Conservation (phyloP, 805 yeast genomes). For the Cyberlindnera suaveolens region DNA sequence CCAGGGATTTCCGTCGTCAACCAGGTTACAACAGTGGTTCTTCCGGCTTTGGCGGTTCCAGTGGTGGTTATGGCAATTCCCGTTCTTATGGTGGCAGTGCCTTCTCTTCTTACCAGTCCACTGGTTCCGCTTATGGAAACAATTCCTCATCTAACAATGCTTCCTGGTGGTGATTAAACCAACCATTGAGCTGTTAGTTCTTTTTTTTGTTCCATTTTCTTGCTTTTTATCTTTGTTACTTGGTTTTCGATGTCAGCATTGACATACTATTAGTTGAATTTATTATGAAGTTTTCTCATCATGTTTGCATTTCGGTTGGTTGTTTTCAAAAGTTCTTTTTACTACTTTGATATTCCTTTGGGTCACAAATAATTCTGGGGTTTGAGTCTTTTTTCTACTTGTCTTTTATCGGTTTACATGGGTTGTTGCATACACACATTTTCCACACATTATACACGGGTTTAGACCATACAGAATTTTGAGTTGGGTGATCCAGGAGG, state of each 20-base stretch:
- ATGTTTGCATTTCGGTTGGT: constrained; percentile 2
- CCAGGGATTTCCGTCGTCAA: constrained; percentile 47
- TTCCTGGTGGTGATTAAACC: constrained; percentile 5
- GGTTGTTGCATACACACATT: not conserved
- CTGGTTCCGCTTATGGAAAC: constrained; percentile 13
- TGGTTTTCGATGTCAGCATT: constrained; percentile 1
- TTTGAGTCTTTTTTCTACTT: not conserved
- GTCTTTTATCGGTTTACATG: not conserved
- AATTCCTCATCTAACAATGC: constrained; percentile 1
- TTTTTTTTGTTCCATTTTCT: not conserved
- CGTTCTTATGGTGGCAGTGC: constrained; percentile 11
- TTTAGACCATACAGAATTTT: not conserved
- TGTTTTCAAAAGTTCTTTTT: constrained; percentile 1
- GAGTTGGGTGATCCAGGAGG: not conserved
- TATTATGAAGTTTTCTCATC: constrained; percentile 1
- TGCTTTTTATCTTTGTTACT: not conserved
- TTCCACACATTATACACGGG: not conserved
- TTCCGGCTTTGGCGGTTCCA: constrained; percentile 9
- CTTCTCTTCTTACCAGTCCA: constrained; percentile 14
- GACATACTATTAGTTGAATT: not conserved
- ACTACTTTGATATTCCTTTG: not conserved
- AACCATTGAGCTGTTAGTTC: not conserved
- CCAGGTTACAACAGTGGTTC: constrained; percentile 16
- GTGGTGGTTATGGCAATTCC: constrained; percentile 10
- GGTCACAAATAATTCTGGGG: not conserved